Evolutionary conservation across 345 rosid species (phyloP), one percentile per base, ranked within the genome.

Genomic region (Linum lewisii): DNA sequence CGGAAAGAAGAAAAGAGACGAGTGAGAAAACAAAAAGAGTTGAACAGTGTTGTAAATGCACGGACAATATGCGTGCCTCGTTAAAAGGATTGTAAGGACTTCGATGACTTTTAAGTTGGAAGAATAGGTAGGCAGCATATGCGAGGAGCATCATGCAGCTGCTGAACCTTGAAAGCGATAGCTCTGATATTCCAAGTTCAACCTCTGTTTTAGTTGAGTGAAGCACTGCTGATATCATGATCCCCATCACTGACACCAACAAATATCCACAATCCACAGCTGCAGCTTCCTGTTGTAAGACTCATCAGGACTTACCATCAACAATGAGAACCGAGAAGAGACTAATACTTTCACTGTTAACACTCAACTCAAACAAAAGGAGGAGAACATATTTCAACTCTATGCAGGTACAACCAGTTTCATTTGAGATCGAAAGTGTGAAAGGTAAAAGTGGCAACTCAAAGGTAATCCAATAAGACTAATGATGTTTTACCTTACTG

Each of bases 61-160:
- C n/a, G n/a, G n/a, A n/a, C n/a, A n/a, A n/a, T n/a, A 24, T n/a
- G 11, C 56, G 21, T 49, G 25, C 36, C 42, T 26, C 60, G 2
- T 57, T 8, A 26, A 32, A 11, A 2, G 42, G 44, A 37, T 19
- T 29, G 36, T 57, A 29, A 6, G 8, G 60, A 29, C 20, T 57
- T 1, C 32, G 42, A 15, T 57, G 60, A 9, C 60, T 57, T 32
- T 57, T 57, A 16, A 57, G 60, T 32, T 57, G 60, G 34, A 57
- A 57, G 60, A 57, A 57, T 18, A 57, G 44, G 45, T 29, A 57
- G 44, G 42, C 34, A 25, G 42, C 45, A 57, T 57, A 57, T 57
- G 21, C 60, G 3, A 57, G 11, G 4, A 57, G 42, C 60, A 57
- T 57, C n/a, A 29, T 11, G 22, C 38, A 57, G 21, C 60, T 57